phyloP scores from a whole-genome alignment of 1,284 basidiomycete genomes.

The Rhodotorula glutinis region DNA sequence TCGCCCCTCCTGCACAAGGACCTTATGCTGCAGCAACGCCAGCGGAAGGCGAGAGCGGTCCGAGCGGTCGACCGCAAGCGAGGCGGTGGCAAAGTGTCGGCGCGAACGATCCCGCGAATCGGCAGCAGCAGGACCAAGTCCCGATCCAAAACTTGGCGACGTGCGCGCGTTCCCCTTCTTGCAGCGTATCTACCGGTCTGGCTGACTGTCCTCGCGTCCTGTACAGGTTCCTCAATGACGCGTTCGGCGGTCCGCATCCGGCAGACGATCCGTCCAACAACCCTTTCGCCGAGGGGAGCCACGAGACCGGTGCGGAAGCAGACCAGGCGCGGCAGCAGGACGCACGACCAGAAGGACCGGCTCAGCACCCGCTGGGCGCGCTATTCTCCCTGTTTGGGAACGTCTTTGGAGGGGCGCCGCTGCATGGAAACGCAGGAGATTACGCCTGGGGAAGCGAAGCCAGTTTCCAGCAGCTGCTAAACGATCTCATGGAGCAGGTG shows the following conservation, averaged over 20 bases:
- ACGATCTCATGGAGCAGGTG: constrained; percentile 39
- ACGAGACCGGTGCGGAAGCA: constrained; percentile 3
- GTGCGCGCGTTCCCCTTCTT: neutral
- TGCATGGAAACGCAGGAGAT: constrained; percentile 21
- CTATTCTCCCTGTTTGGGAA: constrained; percentile 22
- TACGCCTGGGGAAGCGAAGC: constrained; percentile 31
- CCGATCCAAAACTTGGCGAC: constrained; percentile 32
- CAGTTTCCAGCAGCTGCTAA: constrained; percentile 33
- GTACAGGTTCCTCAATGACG: constrained; percentile 35
- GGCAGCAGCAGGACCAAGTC: constrained; percentile 14
- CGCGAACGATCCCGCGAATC: neutral
- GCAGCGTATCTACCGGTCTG: neutral
- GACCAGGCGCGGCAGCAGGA: neutral
- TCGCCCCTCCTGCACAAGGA: constrained; percentile 6
- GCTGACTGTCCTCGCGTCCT: too few species aligned
- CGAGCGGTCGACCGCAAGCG: constrained; percentile 2
- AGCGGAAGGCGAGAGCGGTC: neutral
- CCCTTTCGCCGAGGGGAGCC: constrained; percentile 38
- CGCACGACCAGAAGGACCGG: neutral
- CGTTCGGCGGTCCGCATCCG: constrained; percentile 29
- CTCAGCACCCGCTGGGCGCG: constrained; percentile 9
- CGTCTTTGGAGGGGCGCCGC: constrained; percentile 17
- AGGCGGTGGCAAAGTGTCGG: constrained; percentile 4
- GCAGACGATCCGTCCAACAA: constrained; percentile 37
- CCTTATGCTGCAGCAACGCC: neutral